Evolutionary conservation across 306 rosid species (phyloP).

Genomic region (Medicago truncatula): DNA sequence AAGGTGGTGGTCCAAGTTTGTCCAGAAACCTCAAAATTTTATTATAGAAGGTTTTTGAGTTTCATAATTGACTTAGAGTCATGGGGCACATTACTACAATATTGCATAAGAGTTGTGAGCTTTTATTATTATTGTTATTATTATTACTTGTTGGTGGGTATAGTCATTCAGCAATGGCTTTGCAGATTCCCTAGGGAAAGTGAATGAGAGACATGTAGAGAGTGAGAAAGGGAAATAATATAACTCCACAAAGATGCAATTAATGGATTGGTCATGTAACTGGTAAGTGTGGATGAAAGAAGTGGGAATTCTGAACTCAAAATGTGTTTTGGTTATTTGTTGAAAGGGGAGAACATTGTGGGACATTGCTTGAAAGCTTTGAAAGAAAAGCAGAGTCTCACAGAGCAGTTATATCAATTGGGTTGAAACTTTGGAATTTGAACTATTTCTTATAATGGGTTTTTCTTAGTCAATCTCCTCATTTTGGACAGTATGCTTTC

Average conservation of each 20-base stretch:
- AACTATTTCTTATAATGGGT: constrained; percentile 43
- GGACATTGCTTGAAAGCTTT: constrained; percentile 52
- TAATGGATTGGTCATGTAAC: constrained; percentile 55
- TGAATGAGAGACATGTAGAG: constrained; percentile 1
- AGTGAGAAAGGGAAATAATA: neutral
- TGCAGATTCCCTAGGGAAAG: constrained; percentile 80
- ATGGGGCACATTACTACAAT: constrained; percentile 61
- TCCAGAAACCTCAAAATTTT: constrained; percentile 67
- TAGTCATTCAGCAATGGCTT: constrained; percentile 76
- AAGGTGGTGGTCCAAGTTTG: constrained; percentile 63
- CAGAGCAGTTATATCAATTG: constrained; percentile 34
- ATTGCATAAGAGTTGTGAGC: constrained; percentile 61
- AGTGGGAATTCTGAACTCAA: constrained; percentile 61
- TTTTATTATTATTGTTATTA: constrained; percentile 41
- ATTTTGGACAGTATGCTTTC: constrained; percentile 51
- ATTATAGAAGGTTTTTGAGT: constrained; percentile 62
- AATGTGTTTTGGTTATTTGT: constrained; percentile 56
- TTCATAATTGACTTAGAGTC: constrained; percentile 57
- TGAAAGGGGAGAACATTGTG: constrained; percentile 56
- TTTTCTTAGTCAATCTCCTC: constrained; percentile 53
- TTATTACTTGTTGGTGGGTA: constrained; percentile 53
- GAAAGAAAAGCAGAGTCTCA: constrained; percentile 32
- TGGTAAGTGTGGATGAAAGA: constrained; percentile 58
- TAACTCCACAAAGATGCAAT: constrained; percentile 36
- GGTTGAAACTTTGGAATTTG: constrained; percentile 49